Base-by-base conservation (phyloP, 805 yeast genomes). In the Phaffomyces antillensis region DNA sequence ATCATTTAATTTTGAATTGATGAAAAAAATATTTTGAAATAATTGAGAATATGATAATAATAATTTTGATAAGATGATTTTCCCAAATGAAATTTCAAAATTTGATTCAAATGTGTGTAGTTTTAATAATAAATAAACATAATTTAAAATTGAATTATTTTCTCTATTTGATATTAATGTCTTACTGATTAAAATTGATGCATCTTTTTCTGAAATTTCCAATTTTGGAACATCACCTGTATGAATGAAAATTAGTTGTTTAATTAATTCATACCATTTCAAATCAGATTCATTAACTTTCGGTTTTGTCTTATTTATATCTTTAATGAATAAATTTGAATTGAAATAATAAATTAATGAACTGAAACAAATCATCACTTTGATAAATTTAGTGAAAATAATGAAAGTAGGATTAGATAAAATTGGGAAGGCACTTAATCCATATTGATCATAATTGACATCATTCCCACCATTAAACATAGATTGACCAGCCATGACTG, bases 401-500 rank as follows among this genome's bases (percentile, higher is more conserved):
- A 50, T 43, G 26, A 59, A 49, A n/a, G 59, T 42, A 12, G 64
- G 62, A 28, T 58, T 53, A 15, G 63, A 55, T 35, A 59, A 31
- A 15, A 59, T 38, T 39, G 79, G 79, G 44, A 73, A 54, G 0
- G 75, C 71, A 25, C 69, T 58, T 51, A 74, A 55, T 1, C 77
- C 75, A 48, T 68, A 65, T 52, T 69, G 71, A 48, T 71, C 76
- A 40, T 42, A 50, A 17, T 39, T 49, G 28, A 11, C 13, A 6
- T 62, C 63, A 13, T 58, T 58, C 6, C 67, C 70, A 16, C 67
- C 70, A 16, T 40, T 36, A 24, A 52, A 57, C 47, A 59, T 41
- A 25, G 50, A 52, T 36, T 55, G 55, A 24, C 75, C 77, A 64
- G 69, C 67, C 46, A 73, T 65, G 2, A 75, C 66, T 37, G 76